Evolutionary conservation across 2,329 filamentous ascomycete genomes (phyloP).

Genomic region (Ceratocystis cubensis): DNA sequence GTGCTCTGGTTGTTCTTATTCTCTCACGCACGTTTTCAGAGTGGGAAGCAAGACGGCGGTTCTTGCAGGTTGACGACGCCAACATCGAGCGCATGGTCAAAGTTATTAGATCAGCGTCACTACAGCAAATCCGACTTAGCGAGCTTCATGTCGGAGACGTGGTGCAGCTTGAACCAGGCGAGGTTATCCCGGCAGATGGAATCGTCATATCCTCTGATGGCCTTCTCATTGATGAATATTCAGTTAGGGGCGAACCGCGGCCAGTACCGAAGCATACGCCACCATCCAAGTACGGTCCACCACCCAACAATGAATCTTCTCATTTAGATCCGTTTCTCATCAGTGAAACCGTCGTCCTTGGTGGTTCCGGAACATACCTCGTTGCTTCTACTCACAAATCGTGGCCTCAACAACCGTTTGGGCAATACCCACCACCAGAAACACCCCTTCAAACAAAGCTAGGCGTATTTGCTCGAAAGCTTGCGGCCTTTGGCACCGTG

Average conservation of each 20-base stretch:
- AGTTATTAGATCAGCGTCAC: slow-evolving; percentile 61
- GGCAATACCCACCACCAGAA: slow-evolving; percentile 62
- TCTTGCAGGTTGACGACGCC: slow-evolving; percentile 67
- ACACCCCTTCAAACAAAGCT: slow-evolving; percentile 69
- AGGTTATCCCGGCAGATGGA: slow-evolving; percentile 60
- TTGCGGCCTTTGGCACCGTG: slow-evolving; percentile 36
- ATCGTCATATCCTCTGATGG: slow-evolving; percentile 54
- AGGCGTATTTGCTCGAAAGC: slow-evolving; percentile 65
- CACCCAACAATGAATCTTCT: not conserved
- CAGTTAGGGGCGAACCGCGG: slow-evolving; percentile 64
- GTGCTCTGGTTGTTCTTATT: slow-evolving; percentile 64
- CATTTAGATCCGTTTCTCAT: slow-evolving; percentile 66
- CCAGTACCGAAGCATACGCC: slow-evolving; percentile 47
- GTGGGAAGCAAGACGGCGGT: slow-evolving; percentile 71
- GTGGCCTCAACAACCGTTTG: slow-evolving; percentile 47
- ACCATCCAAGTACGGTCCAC: not conserved
- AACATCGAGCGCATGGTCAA: slow-evolving; percentile 66
- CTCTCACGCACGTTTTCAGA: slow-evolving; percentile 67
- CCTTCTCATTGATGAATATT: slow-evolving; percentile 55
- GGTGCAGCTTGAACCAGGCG: slow-evolving; percentile 59
- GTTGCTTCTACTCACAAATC: slow-evolving; percentile 63
- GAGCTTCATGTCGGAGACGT: slow-evolving; percentile 64
- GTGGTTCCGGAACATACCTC: slow-evolving; percentile 63
- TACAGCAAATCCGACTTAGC: slow-evolving; percentile 55
- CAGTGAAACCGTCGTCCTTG: slow-evolving; percentile 64